phyloP scores from a whole-genome alignment of 1,284 basidiomycete genomes.

The Microbotryum scabiosae region DNA sequence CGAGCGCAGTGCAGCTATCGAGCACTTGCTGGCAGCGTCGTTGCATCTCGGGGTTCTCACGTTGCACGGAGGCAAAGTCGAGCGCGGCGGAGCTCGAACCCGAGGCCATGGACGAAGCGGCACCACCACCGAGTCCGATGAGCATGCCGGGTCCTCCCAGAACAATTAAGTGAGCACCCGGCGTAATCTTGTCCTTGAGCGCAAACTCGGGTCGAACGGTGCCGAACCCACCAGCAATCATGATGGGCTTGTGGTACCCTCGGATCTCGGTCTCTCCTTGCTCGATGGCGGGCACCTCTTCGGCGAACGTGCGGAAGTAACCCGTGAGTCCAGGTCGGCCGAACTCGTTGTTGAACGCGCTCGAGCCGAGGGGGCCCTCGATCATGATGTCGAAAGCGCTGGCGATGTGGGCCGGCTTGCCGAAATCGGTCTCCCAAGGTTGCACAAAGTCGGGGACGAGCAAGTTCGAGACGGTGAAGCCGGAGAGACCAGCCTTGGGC shows the following conservation, averaged over 20 bases:
- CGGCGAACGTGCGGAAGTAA: constrained; percentile 84
- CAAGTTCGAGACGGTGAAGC: constrained; percentile 93
- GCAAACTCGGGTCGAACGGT: constrained; percentile 79
- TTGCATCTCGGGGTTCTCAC: constrained; percentile 98
- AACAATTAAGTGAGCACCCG: constrained; percentile 80
- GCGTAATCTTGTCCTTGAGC: constrained; percentile 61
- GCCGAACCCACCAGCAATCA: constrained; percentile 95
- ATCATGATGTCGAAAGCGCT: constrained; percentile 94
- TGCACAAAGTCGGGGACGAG: constrained; percentile 78
- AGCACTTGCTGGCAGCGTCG: constrained; percentile 95
- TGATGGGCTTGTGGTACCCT: constrained; percentile 99
- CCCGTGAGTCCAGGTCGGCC: constrained; percentile 70
- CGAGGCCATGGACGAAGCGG: constrained; percentile 84
- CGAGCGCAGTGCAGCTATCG: constrained; percentile 70
- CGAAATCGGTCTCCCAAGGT: constrained; percentile 88
- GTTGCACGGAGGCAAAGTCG: constrained; percentile 94
- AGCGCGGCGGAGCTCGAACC: constrained; percentile 81
- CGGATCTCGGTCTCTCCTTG: constrained; percentile 54
- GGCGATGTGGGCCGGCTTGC: constrained; percentile 82
- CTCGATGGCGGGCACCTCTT: constrained; percentile 45
- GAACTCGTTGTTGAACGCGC: constrained; percentile 98
- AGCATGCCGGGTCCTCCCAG: constrained; percentile 95
- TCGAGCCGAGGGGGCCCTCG: constrained; percentile 87
- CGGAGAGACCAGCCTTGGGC: constrained; percentile 89
- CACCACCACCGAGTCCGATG: constrained; percentile 93